These are phyloP conservation scores for Trichoderma endophyticum DNA, from an alignment of 2,329 filamentous ascomycete genomes.

Conservation along the genomic window DNA sequence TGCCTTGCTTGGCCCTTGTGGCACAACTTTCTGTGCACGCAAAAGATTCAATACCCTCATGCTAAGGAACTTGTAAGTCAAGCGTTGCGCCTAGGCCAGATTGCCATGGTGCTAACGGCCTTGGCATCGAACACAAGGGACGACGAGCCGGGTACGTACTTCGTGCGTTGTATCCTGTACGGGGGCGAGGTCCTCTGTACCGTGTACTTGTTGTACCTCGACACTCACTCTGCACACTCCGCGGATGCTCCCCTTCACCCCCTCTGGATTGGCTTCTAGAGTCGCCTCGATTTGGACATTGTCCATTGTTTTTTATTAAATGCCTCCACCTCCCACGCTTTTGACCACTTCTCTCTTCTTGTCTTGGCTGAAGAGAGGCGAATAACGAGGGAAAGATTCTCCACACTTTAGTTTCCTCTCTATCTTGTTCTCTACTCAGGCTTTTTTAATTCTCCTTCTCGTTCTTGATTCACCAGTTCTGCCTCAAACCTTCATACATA, in stretches of 20 bases:
- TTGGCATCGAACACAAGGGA: conserved; percentile 7
- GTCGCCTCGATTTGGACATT: background rate
- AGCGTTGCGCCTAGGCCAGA: background rate
- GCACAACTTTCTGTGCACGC: background rate
- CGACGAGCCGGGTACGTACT: background rate
- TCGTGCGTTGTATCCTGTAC: background rate
- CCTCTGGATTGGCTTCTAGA: background rate
- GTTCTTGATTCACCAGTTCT: background rate
- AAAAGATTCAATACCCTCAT: background rate
- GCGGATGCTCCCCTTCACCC: background rate
- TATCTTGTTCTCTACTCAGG: background rate
- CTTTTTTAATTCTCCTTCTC: background rate
- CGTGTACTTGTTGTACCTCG: background rate
- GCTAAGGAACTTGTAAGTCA: background rate
- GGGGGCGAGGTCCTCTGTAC: background rate
- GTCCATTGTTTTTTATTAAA: conserved; percentile 19
- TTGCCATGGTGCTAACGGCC: background rate
- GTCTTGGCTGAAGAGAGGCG: conserved; percentile 4
- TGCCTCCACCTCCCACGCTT: conserved; percentile 19
- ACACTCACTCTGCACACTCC: background rate
- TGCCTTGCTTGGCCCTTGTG: background rate
- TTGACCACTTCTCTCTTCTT: conserved; percentile 3
- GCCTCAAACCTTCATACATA: background rate
- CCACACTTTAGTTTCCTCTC: background rate
- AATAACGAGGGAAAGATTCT: background rate